Percentiles rank a stretch among this genome's conserved stretches.
Conservation (phyloP, 768 basidiomycete genomes). For the Chiua virens region DNA sequence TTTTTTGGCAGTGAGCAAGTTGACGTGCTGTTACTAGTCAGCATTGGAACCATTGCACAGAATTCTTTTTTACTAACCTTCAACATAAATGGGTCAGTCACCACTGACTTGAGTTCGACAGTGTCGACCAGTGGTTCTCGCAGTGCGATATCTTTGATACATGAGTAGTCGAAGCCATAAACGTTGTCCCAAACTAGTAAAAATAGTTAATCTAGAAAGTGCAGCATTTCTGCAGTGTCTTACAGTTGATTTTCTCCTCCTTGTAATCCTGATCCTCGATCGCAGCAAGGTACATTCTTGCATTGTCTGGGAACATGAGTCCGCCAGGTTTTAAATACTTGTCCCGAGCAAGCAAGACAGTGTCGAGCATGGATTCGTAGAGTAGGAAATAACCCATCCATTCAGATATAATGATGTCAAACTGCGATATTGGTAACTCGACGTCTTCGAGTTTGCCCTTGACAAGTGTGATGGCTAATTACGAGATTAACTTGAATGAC, state of each 20-base stretch:
- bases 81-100: slow-evolving; percentile 87
- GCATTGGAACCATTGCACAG: neutral
- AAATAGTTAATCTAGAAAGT: slow-evolving; percentile 2
- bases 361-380: slow-evolving; percentile 99
- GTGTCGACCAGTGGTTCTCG: slow-evolving; percentile 97
- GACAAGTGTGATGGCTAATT: slow-evolving; percentile 85
- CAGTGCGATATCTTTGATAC: slow-evolving; percentile 98
- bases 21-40: slow-evolving; percentile 63
- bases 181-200: slow-evolving; percentile 96
- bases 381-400: slow-evolving; percentile 99
- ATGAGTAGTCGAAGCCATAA: slow-evolving; percentile 98
- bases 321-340: slow-evolving; percentile 92
- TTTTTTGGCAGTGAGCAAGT: slow-evolving; percentile 89
- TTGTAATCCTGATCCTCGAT: slow-evolving; percentile 99
- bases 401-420: slow-evolving; percentile 99
- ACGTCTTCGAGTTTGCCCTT: slow-evolving; percentile 98
- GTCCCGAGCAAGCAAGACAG: slow-evolving; percentile 94
- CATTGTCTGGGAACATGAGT: slow-evolving; percentile 94
- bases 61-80: slow-evolving; percentile 65
- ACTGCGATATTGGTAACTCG: slow-evolving; percentile 83
- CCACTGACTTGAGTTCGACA: slow-evolving; percentile 95
- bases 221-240: neutral
- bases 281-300: slow-evolving; percentile 89
- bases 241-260: slow-evolving; percentile 99
- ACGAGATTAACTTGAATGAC: slow-evolving; percentile 4